Evolutionary conservation across 2,329 filamentous ascomycete species (phyloP).

Genomic region (Elsinoe australis): DNA sequence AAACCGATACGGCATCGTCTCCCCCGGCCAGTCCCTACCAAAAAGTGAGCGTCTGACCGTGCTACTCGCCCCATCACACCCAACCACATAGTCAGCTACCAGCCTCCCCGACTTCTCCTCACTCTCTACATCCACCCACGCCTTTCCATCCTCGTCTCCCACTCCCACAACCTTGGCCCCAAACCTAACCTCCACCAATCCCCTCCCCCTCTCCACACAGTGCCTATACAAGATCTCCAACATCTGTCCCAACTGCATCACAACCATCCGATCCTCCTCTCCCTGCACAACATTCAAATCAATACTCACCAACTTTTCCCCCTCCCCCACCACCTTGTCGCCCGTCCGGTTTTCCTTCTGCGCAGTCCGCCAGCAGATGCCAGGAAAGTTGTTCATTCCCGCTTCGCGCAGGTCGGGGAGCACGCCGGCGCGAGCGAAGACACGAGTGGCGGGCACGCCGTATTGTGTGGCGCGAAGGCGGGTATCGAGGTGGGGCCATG

Average conservation of each 20-base stretch:
- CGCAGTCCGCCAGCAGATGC: slow-evolving; percentile 31
- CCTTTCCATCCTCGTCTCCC: slow-evolving; percentile 24
- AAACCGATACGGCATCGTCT: slow-evolving; percentile 23
- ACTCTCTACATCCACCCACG: slow-evolving; percentile 24
- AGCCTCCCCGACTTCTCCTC: slow-evolving; percentile 23
- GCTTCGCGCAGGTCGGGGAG: slow-evolving; percentile 43
- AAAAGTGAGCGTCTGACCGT: slow-evolving; percentile 36
- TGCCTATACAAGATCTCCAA: slow-evolving; percentile 25
- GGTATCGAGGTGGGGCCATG: slow-evolving; percentile 23
- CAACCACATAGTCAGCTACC: slow-evolving; percentile 48
- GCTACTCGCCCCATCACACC: slow-evolving; percentile 50
- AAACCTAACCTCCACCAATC: slow-evolving; percentile 24
- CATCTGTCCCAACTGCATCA: slow-evolving; percentile 24
- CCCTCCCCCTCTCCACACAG: slow-evolving; percentile 22
- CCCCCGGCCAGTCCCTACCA: slow-evolving; percentile 21
- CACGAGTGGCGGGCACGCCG: slow-evolving; percentile 50
- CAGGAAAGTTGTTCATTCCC: slow-evolving; percentile 29
- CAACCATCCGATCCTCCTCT: slow-evolving; percentile 21
- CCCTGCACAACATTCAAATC: slow-evolving; percentile 23
- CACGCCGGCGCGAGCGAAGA: slow-evolving; percentile 53
- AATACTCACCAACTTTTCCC: slow-evolving; percentile 32
- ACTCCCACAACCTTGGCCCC: slow-evolving; percentile 23
- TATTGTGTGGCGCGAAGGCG: slow-evolving; percentile 46
- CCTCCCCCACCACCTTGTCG: slow-evolving; percentile 34
- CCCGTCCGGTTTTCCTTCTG: too few relatives aligned